A percentile compares a stretch with the other conserved stretches of the same genome.
phyloP scores from a whole-genome alignment of 331 rosid species.

The Erythrophleum ivorense region DNA sequence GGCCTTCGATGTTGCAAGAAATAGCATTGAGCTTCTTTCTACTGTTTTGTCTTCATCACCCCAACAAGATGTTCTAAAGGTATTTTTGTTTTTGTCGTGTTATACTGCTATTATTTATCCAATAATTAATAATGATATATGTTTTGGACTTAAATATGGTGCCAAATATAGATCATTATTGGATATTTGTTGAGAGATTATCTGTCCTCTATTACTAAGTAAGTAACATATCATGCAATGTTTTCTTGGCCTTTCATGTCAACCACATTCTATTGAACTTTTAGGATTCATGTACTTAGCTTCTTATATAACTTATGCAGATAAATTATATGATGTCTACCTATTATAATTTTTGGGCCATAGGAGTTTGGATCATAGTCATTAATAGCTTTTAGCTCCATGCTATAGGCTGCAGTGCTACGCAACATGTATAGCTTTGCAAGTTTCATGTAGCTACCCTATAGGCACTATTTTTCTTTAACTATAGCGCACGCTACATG shows the following conservation, averaged over 20 bases:
- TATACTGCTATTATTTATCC: constrained; percentile 22
- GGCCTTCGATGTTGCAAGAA: constrained; percentile 93
- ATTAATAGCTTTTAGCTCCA: not conserved
- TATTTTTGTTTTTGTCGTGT: constrained; percentile 32
- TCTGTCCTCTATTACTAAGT: not conserved
- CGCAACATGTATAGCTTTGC: not conserved
- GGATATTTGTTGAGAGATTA: constrained; percentile 3
- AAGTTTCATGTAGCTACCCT: not conserved
- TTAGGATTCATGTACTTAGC: not conserved
- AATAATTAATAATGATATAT: not conserved
- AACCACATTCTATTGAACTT: constrained; percentile 12
- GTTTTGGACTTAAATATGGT: constrained; percentile 16
- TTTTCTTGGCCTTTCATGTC: constrained; percentile 3
- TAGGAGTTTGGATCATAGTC: not conserved
- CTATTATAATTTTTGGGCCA: constrained; percentile 10
- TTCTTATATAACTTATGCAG: not conserved
- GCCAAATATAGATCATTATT: not conserved
- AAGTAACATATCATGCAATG: not conserved
- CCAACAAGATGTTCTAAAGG: constrained; percentile 85
- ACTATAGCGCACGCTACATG: not conserved
- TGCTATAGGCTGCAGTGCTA: not conserved
- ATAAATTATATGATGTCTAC: constrained; percentile 2
- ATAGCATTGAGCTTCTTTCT: constrained; percentile 89
- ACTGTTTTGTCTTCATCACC: constrained; percentile 93
- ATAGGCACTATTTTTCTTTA: not conserved